Base-by-base conservation (phyloP, 1,139 yeast genomes). In the Geotrichum bryndzae region DNA sequence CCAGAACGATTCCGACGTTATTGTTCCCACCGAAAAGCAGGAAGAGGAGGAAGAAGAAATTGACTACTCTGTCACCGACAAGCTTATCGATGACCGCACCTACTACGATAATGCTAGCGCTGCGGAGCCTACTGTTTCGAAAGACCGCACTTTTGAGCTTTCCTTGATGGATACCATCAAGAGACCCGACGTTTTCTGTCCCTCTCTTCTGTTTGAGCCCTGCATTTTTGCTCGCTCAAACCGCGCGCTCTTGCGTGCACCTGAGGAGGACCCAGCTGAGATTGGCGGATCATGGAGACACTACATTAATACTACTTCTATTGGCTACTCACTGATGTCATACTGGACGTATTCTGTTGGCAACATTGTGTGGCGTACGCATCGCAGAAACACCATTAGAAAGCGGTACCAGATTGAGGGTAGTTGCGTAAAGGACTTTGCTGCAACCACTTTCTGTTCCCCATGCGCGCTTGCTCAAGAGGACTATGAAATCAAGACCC, bases 391-490 rank as follows among this genome's bases (percentile, higher is more conserved):
- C n/a, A 22, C 33, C 10, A 31, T 59, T n/a, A 41, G 61, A 33
- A 15, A 35, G 29, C 33, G 29, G 56, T 59, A 59, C 33, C 27
- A 46, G 13, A 54, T 59, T 31, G 33, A 59, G 54, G 61, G 61
- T 10, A 59, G 38, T 8, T 1, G 41, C 18, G 13, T n/a, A 13
- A 41, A 23, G 33, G 61, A 59, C 27, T 6, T 59, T 13, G 31
- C 29, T n/a, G 33, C 45, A 31, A 45, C 56, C 18, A 18, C 18
- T 31, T 51, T 38, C 35, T 59, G 58, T 25, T 33, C 33, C 11
- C 61, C 61, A 5, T 59, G 61, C 29, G 55, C 58, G 22, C 29
- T 59, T 27, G 61, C 61, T 13, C 61, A 59, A 38, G 61, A 59
- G 50, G 33, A 51, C 53, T 35, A 33, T 10, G 61, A 59, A 50